A percentile compares a stretch with the other conserved stretches of the same genome.
These are phyloP conservation scores for Thielaviopsis euricoi DNA, from an alignment of 2,329 filamentous ascomycete species.

Conservation along the genomic window DNA sequence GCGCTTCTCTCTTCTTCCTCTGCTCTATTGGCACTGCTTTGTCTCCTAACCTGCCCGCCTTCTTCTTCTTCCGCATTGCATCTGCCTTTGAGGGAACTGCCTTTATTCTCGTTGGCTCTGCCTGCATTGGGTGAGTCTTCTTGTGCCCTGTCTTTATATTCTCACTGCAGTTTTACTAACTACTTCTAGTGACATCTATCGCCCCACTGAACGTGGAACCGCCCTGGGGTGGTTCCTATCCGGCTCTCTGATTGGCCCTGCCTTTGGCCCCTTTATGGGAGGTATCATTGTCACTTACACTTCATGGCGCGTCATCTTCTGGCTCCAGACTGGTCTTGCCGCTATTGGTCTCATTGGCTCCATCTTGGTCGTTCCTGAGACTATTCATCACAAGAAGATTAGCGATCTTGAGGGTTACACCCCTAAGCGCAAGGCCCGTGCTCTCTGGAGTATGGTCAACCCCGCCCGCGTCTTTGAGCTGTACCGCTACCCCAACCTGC, in stretches of 20 bases:
- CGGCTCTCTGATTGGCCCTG: slow-evolving; percentile 55
- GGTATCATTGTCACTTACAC: slow-evolving; percentile 62
- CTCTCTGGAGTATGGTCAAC: slow-evolving; percentile 47
- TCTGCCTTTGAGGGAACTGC: slow-evolving; percentile 62
- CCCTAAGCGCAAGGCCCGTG: slow-evolving; percentile 28
- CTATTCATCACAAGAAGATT: slow-evolving; percentile 47
- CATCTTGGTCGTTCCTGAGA: slow-evolving; percentile 55
- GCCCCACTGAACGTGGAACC: slow-evolving; percentile 51
- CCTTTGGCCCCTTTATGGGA: slow-evolving; percentile 52
- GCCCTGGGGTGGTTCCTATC: slow-evolving; percentile 59
- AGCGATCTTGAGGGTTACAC: slow-evolving; percentile 43
- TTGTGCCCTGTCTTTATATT: background rate
- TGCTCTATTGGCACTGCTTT: slow-evolving; percentile 59
- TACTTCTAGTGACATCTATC: slow-evolving; percentile 36
- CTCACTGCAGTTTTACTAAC: background rate
- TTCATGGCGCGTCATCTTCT: slow-evolving; percentile 61
- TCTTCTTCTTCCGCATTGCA: slow-evolving; percentile 58
- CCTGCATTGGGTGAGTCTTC: slow-evolving; percentile 42
- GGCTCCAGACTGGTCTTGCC: slow-evolving; percentile 55
- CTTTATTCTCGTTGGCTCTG: slow-evolving; percentile 55
- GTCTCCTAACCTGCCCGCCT: slow-evolving; percentile 51
- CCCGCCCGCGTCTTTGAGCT: slow-evolving; percentile 46
- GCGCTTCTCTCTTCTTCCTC: slow-evolving; percentile 45
- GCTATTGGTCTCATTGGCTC: slow-evolving; percentile 41
- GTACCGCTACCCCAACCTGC: slow-evolving; percentile 52